These are phyloP conservation scores for Posidonia oceanica DNA, from an alignment of 116 monocot genomes.

Conservation along the genomic window DNA sequence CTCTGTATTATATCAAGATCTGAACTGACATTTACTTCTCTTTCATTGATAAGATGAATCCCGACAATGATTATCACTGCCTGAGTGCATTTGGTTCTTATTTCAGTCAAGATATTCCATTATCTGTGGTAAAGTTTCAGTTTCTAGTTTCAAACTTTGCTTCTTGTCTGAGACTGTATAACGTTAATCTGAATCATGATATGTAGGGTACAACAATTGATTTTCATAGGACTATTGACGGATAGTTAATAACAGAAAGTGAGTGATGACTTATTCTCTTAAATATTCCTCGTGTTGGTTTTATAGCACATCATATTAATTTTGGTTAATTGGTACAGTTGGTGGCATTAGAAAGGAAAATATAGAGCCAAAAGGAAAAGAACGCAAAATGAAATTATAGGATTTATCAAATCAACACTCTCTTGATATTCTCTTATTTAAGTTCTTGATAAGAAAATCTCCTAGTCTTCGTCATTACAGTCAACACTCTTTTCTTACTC, in stretches of 20 bases:
- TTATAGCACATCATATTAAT: too few species aligned
- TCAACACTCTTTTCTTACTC: too few species aligned
- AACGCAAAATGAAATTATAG: too few species aligned
- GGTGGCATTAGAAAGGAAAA: too few species aligned
- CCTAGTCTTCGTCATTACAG: too few species aligned
- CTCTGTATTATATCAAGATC: neutral
- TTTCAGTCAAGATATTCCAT: conserved; percentile 78
- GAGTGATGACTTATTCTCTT: conserved; percentile 13
- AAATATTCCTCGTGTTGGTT: too few species aligned
- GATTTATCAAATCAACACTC: too few species aligned
- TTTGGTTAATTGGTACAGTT: too few species aligned
- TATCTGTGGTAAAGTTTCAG: conserved; percentile 44
- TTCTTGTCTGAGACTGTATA: neutral
- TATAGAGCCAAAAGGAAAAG: too few species aligned
- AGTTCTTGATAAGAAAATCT: too few species aligned
- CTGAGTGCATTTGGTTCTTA: conserved; percentile 71
- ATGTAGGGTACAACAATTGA: conserved; percentile 86
- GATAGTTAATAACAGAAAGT: conserved; percentile 86
- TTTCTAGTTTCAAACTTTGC: neutral
- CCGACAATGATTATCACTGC: conserved; percentile 69
- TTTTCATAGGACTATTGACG: conserved; percentile 79
- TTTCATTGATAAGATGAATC: conserved; percentile 63
- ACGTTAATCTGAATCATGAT: neutral
- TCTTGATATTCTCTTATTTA: too few species aligned
- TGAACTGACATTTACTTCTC: conserved; percentile 14